phyloP scores from a whole-genome alignment of 1,284 basidiomycete species.

The Heliocybe sulcata region DNA sequence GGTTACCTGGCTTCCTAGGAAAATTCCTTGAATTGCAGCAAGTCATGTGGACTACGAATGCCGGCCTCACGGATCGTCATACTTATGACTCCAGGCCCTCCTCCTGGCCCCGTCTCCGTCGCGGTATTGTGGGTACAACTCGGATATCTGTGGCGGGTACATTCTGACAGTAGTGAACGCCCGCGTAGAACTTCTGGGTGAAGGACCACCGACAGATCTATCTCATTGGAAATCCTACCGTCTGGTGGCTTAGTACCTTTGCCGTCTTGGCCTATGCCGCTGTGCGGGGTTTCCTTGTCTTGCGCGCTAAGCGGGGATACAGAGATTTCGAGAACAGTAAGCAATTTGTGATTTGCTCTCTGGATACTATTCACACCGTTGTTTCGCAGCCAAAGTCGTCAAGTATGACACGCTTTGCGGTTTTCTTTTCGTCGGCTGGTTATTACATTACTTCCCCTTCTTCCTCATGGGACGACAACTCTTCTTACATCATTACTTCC shows the following conservation, averaged over 20 bases:
- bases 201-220: conserved; percentile 95
- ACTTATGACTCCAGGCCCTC: conserved; percentile 90
- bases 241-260: conserved; percentile 84
- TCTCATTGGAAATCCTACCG: conserved; percentile 87
- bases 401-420: conserved; percentile 90
- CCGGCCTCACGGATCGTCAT: conserved; percentile 91
- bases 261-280: conserved; percentile 65
- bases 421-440: conserved; percentile 92
- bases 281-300: conserved; percentile 72
- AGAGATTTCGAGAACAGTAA: conserved; percentile 87
- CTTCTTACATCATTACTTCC: conserved; percentile 96
- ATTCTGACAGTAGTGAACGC: background rate
- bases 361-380: conserved; percentile 6
- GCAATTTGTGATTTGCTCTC: conserved; percentile 20
- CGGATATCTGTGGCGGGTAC: background rate
- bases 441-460: conserved; percentile 94
- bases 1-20: conserved; percentile 75
- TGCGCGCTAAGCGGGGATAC: conserved; percentile 88
- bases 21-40: conserved; percentile 92
- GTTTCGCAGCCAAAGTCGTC: conserved; percentile 67
- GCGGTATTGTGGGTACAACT: conserved; percentile 77
- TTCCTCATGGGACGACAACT: conserved; percentile 94
- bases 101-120: conserved; percentile 82
- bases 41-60: conserved; percentile 99
- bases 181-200: conserved; percentile 89